Evolutionary conservation across 179 eudicot genomes (phyloP).

Genomic region (Silene noctiflora): DNA sequence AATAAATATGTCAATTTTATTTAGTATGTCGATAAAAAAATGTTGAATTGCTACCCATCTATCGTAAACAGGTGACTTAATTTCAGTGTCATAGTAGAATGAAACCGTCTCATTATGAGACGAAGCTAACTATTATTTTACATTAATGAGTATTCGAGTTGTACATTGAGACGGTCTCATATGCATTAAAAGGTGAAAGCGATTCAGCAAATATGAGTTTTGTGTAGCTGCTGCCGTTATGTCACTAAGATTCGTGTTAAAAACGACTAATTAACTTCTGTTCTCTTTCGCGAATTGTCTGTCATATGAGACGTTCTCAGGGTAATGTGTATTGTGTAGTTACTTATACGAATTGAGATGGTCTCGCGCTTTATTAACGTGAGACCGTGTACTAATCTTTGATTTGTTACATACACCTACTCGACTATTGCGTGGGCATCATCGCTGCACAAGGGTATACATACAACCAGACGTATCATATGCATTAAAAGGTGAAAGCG

Average conservation of each 20-base stretch:
- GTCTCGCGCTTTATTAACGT: no score
- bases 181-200: no score
- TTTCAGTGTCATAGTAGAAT: not conserved
- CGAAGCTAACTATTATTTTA: not conserved
- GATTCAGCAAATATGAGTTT: no score
- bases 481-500: not conserved
- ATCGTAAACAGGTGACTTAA: no score
- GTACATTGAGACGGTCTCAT: no score
- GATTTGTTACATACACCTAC: constrained; percentile 21
- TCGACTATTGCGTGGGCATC: constrained; percentile 43
- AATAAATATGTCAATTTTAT: no score
- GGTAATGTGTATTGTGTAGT: no score
- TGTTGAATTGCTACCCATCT: no score
- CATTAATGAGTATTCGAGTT: not conserved
- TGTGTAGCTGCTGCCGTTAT: constrained; percentile 47
- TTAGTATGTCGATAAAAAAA: no score
- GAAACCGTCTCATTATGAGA: not conserved
- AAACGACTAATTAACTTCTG: not conserved
- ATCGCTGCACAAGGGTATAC: constrained; percentile 35
- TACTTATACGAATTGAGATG: not conserved
- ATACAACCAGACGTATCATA: constrained; percentile 31
- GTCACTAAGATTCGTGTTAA: constrained; percentile 34
- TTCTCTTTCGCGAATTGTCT: no score
- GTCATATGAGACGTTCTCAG: no score
- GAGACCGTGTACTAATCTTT: no score